These are phyloP conservation scores for Nitzschia palea DNA, from an alignment of 108 stramenopile genomes.

Conservation along the genomic window DNA sequence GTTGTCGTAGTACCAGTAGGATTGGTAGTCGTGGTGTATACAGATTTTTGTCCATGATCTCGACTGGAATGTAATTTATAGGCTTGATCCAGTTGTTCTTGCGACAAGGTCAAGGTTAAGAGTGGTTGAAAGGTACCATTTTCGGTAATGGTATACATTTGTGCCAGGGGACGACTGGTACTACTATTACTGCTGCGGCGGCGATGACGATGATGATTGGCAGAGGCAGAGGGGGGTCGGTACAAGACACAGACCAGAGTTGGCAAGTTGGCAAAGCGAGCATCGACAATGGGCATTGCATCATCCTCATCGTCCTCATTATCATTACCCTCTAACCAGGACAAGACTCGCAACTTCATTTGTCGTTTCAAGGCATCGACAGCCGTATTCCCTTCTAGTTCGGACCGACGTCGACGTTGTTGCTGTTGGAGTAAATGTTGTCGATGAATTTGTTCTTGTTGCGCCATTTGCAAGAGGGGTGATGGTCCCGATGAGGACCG, in stretches of 20 bases:
- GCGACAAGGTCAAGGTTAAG: constrained; percentile 8
- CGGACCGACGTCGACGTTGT: not conserved
- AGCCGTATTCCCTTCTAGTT: not conserved
- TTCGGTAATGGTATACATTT: constrained; percentile 15
- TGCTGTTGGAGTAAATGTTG: not conserved
- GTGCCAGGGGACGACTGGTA: constrained; percentile 8
- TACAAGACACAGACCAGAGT: constrained; percentile 27
- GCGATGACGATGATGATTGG: not conserved
- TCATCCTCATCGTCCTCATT: not conserved
- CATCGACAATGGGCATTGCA: constrained; percentile 3
- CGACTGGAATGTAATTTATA: constrained; percentile 1
- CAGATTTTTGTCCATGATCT: not conserved
- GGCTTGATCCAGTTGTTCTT: constrained; percentile 30
- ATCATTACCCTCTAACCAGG: not conserved
- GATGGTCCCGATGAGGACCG: not conserved
- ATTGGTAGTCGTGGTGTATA: not conserved
- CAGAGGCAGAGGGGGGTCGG: not conserved
- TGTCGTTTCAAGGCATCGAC: constrained; percentile 7
- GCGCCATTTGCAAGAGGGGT: not conserved
- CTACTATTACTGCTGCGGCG: too few species aligned
- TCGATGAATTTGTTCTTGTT: not conserved
- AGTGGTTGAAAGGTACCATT: constrained; percentile 9
- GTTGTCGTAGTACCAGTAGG: not conserved
- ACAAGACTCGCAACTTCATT: constrained; percentile 19
- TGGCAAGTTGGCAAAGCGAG: constrained; percentile 17